Conservation (phyloP, 108 stramenopile species). For the Craspedostauros australis region DNA sequence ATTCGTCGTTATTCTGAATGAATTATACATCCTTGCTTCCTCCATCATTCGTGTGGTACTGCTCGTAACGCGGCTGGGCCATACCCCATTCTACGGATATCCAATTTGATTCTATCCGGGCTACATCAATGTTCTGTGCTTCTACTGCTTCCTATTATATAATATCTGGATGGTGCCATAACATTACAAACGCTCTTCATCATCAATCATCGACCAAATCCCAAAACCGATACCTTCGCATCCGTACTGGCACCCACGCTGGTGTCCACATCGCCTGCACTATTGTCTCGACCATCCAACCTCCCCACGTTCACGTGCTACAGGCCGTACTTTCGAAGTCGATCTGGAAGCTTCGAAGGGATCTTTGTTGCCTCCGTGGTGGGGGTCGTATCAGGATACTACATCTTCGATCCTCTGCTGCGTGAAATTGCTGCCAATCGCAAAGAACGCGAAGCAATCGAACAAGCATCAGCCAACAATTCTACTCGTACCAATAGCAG, state of each 20-base stretch:
- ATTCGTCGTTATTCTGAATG: too few relatives aligned
- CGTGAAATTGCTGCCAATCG: conserved; percentile 25
- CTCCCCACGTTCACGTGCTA: not conserved
- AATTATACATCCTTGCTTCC: conserved; percentile 3
- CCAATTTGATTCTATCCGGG: too few relatives aligned
- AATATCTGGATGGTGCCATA: not conserved
- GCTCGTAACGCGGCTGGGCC: too few relatives aligned
- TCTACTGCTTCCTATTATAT: not conserved
- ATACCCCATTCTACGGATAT: too few relatives aligned
- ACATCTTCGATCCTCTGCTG: conserved; percentile 33
- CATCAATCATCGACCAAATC: not conserved
- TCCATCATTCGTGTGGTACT: too few relatives aligned
- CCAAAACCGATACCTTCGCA: too few relatives aligned
- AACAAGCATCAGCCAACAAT: conserved; percentile 4
- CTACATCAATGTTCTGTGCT: too few relatives aligned
- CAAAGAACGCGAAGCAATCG: conserved; percentile 14
- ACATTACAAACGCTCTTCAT: not conserved
- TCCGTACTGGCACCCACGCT: too few relatives aligned
- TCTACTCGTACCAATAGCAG: not conserved
- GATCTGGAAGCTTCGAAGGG: conserved; percentile 27
- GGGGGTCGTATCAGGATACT: conserved; percentile 21
- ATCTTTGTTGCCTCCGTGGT: conserved; percentile 26
- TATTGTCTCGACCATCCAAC: not conserved
- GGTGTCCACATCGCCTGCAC: too few relatives aligned
- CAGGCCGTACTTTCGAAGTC: conserved; percentile 31